A percentile compares a stretch with the other conserved stretches of the same genome.
These are phyloP conservation scores for Epichloe gansuensis DNA, from an alignment of 2,329 filamentous ascomycete genomes.

Conservation along the genomic window DNA sequence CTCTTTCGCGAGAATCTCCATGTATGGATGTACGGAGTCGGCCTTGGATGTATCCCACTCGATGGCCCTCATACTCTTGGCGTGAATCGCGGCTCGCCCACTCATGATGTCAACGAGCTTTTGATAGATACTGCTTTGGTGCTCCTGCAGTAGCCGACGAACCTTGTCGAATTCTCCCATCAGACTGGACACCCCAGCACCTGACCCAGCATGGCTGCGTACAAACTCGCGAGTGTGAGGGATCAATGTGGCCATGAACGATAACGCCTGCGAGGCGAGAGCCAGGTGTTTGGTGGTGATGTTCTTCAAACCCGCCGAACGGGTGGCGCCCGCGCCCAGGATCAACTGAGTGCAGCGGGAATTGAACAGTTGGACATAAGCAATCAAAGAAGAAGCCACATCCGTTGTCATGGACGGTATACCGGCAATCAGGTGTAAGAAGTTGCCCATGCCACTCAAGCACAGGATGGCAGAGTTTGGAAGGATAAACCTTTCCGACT, in stretches of 20 bases:
- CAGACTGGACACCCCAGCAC: conserved; percentile 40
- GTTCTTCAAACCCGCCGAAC: conserved; percentile 81
- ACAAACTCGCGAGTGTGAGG: conserved; percentile 88
- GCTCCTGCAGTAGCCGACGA: conserved; percentile 71
- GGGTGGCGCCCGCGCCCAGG: conserved; percentile 82
- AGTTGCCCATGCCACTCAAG: conserved; percentile 68
- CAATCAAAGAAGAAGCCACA: conserved; percentile 64
- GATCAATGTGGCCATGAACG: conserved; percentile 76
- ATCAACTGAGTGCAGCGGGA: conserved; percentile 94
- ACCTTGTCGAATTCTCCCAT: conserved; percentile 86
- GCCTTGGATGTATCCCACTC: conserved; percentile 52
- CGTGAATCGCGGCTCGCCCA: conserved; percentile 59
- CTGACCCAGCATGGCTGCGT: conserved; percentile 55
- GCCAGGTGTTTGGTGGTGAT: conserved; percentile 95
- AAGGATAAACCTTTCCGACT: conserved; percentile 75
- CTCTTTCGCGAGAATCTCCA: conserved; percentile 80
- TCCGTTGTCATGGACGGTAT: conserved; percentile 86
- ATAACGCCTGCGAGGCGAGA: conserved; percentile 76
- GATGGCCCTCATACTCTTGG: conserved; percentile 61
- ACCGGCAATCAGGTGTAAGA: conserved; percentile 68
- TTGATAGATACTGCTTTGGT: conserved; percentile 81
- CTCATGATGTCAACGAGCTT: conserved; percentile 92
- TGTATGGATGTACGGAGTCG: conserved; percentile 50
- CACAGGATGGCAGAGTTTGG: conserved; percentile 74
- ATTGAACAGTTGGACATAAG: conserved; percentile 89